Base-by-base conservation (phyloP, 2,329 filamentous ascomycete species). In the Xylaria sp. region DNA sequence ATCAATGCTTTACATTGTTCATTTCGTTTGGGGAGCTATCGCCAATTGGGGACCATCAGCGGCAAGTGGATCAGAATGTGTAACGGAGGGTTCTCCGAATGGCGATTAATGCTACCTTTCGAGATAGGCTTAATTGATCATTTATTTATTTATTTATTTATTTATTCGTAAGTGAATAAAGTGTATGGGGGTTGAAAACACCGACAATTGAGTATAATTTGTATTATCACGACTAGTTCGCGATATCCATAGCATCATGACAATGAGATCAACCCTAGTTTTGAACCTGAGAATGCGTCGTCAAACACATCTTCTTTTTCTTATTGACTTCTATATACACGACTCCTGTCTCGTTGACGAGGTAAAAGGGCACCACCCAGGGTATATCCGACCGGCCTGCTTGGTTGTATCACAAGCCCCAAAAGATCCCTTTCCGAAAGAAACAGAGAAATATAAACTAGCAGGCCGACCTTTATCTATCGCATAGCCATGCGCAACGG, bases 351-450 rank as follows among this genome's bases (percentile, higher is more conserved):
- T 32, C 16, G 27, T 2, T 6, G 29, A 47, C 35, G 54, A 60
- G 54, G 13, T 21, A 25, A 58, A 48, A 65, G 57, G n/a, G 27
- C 60, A 32, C 6, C 6, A 54, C 51, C 51, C 51, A 35, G 68
- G 65, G 63, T 72, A 69, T 69, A 69, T 72, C 63, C 68, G 61
- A 70, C 68, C 65, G 54, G 21, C 51, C 68, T 69, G 59, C 50
- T 59, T 51, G 32, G 51, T 42, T 29, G 47, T 35, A 48, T 37
- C 37, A 35, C 5, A 42, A 50, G 48, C 42, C 50, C 58, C 50
- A 59, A 42, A 53, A 57, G 18, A 59, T 44, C 47, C 58, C 16
- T 42, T 63, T 25, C 51, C n/a, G 9, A 44, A 3, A 27, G 55
- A 12, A 37, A 44, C 1, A 12, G 21, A 58, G 48, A 29, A 54